Percentiles rank a stretch among this genome's conserved stretches.
Evolutionary conservation across 495 filamentous ascomycete genomes (phyloP).

Genomic region (Xeromyces bisporus): DNA sequence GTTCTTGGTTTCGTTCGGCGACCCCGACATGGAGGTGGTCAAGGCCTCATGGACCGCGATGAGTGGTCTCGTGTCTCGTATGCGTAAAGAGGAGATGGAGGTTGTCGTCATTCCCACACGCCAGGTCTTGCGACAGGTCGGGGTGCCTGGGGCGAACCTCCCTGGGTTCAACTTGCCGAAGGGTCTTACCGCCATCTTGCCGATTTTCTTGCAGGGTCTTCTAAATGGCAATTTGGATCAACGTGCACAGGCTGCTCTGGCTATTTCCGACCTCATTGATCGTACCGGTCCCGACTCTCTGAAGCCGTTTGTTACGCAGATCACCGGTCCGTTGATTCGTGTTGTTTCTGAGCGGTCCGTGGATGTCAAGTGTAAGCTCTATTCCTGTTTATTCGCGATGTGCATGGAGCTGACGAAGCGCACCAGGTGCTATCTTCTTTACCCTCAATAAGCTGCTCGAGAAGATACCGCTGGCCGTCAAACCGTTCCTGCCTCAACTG

Average conservation of each 20-base stretch:
- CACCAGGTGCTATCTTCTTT: conserved; percentile 66
- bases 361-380: conserved; percentile 58
- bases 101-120: conserved; percentile 73
- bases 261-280: conserved; percentile 90
- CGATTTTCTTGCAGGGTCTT: conserved; percentile 93
- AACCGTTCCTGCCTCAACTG: conserved; percentile 92
- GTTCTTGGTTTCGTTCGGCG: conserved; percentile 80
- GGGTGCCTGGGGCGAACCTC: conserved; percentile 68
- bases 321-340: conserved; percentile 91
- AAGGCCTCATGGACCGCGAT: conserved; percentile 87
- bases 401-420: conserved; percentile 3
- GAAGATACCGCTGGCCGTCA: conserved; percentile 90
- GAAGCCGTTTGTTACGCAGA: conserved; percentile 89
- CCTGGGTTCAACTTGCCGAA: conserved; percentile 87
- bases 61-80: conserved; percentile 65
- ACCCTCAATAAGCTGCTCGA: conserved; percentile 89
- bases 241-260: conserved; percentile 76
- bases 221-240: conserved; percentile 92
- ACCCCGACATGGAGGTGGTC: conserved; percentile 66
- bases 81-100: conserved; percentile 98
- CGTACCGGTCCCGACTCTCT: conserved; percentile 68
- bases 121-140: conserved; percentile 69
- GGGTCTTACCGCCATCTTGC: conserved; percentile 90
- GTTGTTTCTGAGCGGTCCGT: conserved; percentile 90
- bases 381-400: too few species aligned